A percentile compares a stretch with the other conserved stretches of the same genome.
These are phyloP conservation scores for Verbena officinalis DNA, from an alignment of 257 asterid species.

Conservation along the genomic window DNA sequence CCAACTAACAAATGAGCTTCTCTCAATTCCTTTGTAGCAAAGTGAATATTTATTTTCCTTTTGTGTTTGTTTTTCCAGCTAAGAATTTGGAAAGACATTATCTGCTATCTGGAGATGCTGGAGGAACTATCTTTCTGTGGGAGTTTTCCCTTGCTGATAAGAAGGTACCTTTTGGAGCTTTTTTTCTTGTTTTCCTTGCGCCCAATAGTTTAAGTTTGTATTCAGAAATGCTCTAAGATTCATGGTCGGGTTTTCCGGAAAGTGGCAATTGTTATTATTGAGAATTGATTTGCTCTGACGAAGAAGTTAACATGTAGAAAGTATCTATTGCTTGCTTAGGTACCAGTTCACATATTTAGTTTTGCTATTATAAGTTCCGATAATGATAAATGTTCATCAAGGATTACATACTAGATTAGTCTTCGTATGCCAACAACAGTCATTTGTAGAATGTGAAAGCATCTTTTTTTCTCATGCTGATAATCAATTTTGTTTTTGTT, in stretches of 20 bases:
- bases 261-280: conserved; percentile 11
- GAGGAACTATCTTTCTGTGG: conserved; percentile 83
- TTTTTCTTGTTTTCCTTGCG: background rate
- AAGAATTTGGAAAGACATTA: conserved; percentile 58
- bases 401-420: background rate
- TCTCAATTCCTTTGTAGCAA: background rate
- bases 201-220: background rate
- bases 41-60: conserved; percentile 4
- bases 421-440: too few species aligned
- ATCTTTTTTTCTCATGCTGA: too few species aligned
- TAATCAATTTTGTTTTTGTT: too few species aligned
- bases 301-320: background rate
- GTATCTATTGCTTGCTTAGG: conserved; percentile 9
- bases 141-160: conserved; percentile 60
- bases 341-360: background rate
- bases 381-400: background rate
- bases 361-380: background rate
- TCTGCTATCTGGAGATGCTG: conserved; percentile 93
- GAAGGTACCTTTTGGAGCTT: conserved; percentile 51
- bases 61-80: conserved; percentile 43
- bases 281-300: background rate
- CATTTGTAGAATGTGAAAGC: too few species aligned
- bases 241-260: background rate
- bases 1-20: background rate
- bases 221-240: background rate